These are phyloP conservation scores for Tylopilus felleus DNA, from an alignment of 768 basidiomycete species.

Conservation along the genomic window DNA sequence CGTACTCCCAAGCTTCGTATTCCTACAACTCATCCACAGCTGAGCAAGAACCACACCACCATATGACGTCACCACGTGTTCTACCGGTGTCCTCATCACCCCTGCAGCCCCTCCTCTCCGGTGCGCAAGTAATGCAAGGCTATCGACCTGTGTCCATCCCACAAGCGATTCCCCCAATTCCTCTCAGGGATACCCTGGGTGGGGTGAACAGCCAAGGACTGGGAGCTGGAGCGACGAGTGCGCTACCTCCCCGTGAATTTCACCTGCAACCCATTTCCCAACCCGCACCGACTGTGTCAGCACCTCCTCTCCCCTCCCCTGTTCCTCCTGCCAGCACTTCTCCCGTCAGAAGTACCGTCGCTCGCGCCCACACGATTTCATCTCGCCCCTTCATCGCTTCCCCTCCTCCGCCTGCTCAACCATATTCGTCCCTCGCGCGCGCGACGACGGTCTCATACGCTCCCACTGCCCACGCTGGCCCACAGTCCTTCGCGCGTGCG, in stretches of 20 bases:
- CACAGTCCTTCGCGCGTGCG: constrained; percentile 5
- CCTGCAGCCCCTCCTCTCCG: constrained; percentile 13
- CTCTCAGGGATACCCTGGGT: constrained; percentile 1
- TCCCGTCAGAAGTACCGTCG: constrained; percentile 17
- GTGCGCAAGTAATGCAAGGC: constrained; percentile 10
- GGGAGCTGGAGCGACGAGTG: constrained; percentile 1
- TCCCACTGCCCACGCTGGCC: constrained; percentile 1
- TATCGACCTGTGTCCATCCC: constrained; percentile 23
- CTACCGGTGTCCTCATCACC: constrained; percentile 4
- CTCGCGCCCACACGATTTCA: constrained; percentile 30
- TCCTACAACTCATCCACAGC: constrained; percentile 5
- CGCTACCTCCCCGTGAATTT: constrained; percentile 6
- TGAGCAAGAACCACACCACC: constrained; percentile 15
- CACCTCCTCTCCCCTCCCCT: constrained; percentile 17
- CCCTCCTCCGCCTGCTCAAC: constrained; percentile 9
- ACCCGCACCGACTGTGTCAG: constrained; percentile 10
- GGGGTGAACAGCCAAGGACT: constrained; percentile 17
- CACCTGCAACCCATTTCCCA: constrained; percentile 20
- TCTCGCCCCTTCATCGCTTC: constrained; percentile 17
- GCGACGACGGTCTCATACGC: constrained; percentile 22
- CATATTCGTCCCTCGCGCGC: constrained; percentile 22
- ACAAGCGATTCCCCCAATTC: constrained; percentile 8
- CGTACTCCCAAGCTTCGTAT: constrained; percentile 14
- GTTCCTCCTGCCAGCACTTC: constrained; percentile 14
- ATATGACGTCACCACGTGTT: constrained; percentile 10